phyloP scores from a whole-genome alignment of 2,329 filamentous ascomycete genomes.

The Neodidymelliopsis sp. region DNA sequence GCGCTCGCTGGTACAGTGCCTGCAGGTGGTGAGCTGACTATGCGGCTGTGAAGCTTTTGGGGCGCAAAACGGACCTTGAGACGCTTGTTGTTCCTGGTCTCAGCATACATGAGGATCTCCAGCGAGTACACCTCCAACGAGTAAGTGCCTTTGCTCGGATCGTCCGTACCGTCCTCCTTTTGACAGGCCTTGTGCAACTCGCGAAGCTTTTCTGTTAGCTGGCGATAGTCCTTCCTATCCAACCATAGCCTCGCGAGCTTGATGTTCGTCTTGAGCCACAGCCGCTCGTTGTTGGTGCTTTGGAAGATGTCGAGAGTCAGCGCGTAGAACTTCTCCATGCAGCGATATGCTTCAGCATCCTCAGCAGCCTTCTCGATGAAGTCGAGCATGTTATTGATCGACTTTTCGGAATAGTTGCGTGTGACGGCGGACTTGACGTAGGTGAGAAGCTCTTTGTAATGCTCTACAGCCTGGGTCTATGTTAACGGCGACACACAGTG shows the following conservation, averaged over 20 bases:
- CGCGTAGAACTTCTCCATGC: slow-evolving; percentile 95
- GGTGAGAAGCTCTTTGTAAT: slow-evolving; percentile 93
- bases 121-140: slow-evolving; percentile 94
- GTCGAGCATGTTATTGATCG: slow-evolving; percentile 99
- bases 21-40: slow-evolving; percentile 41
- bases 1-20: slow-evolving; percentile 86
- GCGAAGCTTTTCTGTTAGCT: slow-evolving; percentile 81
- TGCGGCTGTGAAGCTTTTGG: slow-evolving; percentile 28
- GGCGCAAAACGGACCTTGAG: slow-evolving; percentile 68
- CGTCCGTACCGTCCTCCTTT: slow-evolving; percentile 83
- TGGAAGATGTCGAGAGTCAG: slow-evolving; percentile 94
- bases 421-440: slow-evolving; percentile 98
- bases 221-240: slow-evolving; percentile 85
- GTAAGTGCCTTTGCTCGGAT: slow-evolving; percentile 95
- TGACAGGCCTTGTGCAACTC: slow-evolving; percentile 92
- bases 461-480: slow-evolving; percentile 75
- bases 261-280: slow-evolving; percentile 98
- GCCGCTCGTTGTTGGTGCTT: slow-evolving; percentile 93
- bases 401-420: slow-evolving; percentile 98
- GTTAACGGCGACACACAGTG: slow-evolving; percentile 25
- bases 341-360: slow-evolving; percentile 73
- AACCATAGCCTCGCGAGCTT: slow-evolving; percentile 92
- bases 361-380: slow-evolving; percentile 91
- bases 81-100: slow-evolving; percentile 96
- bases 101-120: slow-evolving; percentile 98